Evolutionary conservation across 768 basidiomycete genomes (phyloP).

Genomic region (Lactarius trivialis): DNA sequence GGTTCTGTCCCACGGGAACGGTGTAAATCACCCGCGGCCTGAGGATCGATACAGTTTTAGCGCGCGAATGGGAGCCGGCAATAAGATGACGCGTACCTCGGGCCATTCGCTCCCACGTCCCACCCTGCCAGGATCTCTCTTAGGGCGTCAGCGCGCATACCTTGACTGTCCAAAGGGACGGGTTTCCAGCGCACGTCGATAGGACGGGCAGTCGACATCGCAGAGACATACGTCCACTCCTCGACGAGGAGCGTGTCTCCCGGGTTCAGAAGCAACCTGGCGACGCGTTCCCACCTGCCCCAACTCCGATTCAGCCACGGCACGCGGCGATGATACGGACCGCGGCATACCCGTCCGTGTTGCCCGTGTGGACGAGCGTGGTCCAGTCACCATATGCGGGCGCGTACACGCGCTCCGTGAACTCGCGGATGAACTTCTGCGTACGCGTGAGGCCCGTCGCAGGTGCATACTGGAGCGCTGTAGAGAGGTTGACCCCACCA

Average conservation of each 20-base stretch:
- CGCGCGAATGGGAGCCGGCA: not conserved
- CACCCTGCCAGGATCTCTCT: conserved; percentile 55
- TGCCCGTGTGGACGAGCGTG: too few species aligned
- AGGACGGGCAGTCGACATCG: conserved; percentile 34
- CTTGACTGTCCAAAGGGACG: conserved; percentile 66
- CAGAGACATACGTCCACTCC: too few species aligned
- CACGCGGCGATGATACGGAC: not conserved
- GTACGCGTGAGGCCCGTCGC: conserved; percentile 50
- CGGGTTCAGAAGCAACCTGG: conserved; percentile 58
- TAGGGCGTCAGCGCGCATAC: too few species aligned
- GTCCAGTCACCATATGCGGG: too few species aligned
- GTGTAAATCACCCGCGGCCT: conserved; percentile 72
- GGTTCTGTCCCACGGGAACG: conserved; percentile 78
- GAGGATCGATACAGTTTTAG: not conserved
- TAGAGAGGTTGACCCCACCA: conserved; percentile 52
- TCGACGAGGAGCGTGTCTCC: too few species aligned
- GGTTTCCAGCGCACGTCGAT: conserved; percentile 42
- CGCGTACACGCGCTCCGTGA: too few species aligned
- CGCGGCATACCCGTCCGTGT: conserved; percentile 48
- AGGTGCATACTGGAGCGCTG: conserved; percentile 63
- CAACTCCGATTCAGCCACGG: not conserved
- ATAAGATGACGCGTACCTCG: not conserved
- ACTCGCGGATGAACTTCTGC: conserved; percentile 48
- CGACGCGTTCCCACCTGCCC: conserved; percentile 47
- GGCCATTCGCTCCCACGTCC: too few species aligned